Percentiles rank a stretch among this genome's conserved stretches.
Conservation (phyloP, 2,329 filamentous ascomycete genomes). For the Monilinia polystroma region DNA sequence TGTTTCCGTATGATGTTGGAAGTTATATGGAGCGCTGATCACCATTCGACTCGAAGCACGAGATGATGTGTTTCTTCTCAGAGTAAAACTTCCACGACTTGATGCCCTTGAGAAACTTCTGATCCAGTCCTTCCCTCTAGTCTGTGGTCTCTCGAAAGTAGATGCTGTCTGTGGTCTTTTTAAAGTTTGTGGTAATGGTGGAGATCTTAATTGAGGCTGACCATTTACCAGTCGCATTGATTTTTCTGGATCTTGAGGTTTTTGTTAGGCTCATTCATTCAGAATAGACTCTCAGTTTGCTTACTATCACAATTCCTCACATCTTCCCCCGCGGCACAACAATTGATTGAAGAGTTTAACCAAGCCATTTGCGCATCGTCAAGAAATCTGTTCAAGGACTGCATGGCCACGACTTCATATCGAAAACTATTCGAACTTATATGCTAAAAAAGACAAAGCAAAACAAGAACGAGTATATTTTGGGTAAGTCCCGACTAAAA, state of each 20-base stretch:
- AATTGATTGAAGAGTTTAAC: conserved; percentile 35
- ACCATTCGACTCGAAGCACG: conserved; percentile 36
- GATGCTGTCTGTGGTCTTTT: conserved; percentile 30
- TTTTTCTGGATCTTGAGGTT: conserved; percentile 36
- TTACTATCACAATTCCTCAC: conserved; percentile 35
- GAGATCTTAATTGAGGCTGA: conserved; percentile 43
- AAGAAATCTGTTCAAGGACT: conserved; percentile 38
- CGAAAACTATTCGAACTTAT: conserved; percentile 26
- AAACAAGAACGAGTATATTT: conserved; percentile 11
- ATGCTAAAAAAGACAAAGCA: conserved; percentile 13
- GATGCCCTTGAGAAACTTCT: conserved; percentile 45
- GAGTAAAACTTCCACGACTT: conserved; percentile 46
- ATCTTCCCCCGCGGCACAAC: conserved; percentile 33
- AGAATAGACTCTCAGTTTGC: background rate
- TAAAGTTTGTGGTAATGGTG: conserved; percentile 39
- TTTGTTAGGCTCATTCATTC: conserved; percentile 5
- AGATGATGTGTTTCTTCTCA: conserved; percentile 46
- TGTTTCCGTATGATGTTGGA: conserved; percentile 21
- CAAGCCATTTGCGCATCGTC: conserved; percentile 38
- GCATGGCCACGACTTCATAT: conserved; percentile 38
- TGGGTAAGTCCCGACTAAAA: background rate
- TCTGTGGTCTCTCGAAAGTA: conserved; percentile 8
- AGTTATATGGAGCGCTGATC: conserved; percentile 24
- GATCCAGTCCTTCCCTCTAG: conserved; percentile 37
- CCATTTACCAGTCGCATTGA: conserved; percentile 43